Percentiles rank a stretch among this genome's conserved stretches.
Conservation (phyloP, 2,329 filamentous ascomycete species). For the Claviceps sp. region DNA sequence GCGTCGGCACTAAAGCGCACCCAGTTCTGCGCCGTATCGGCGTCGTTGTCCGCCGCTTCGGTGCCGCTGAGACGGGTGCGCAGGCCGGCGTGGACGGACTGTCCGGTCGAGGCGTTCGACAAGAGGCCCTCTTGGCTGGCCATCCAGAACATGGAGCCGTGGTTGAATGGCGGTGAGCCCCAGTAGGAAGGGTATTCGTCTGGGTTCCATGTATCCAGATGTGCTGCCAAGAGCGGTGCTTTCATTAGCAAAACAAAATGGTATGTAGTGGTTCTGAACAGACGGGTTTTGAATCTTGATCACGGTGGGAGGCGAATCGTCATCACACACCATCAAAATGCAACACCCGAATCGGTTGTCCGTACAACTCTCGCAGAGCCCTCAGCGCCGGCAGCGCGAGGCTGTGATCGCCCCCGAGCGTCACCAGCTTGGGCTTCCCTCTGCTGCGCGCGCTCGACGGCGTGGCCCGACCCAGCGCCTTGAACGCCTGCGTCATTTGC, state of each 20-base stretch:
- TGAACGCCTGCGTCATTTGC: constrained; percentile 75
- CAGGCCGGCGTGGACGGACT: constrained; percentile 68
- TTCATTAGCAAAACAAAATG: too few species aligned
- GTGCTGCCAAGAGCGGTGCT: constrained; percentile 21
- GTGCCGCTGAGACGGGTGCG: constrained; percentile 59
- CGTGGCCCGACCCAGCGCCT: constrained; percentile 43
- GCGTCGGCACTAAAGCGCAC: constrained; percentile 68
- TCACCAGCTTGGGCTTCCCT: constrained; percentile 44
- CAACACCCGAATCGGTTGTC: constrained; percentile 51
- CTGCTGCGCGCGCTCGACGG: constrained; percentile 21
- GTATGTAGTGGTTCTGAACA: too few species aligned
- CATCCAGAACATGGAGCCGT: constrained; percentile 87
- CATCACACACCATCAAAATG: constrained; percentile 49
- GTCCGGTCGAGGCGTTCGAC: constrained; percentile 53
- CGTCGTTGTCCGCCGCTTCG: constrained; percentile 54
- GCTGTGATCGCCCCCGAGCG: constrained; percentile 61
- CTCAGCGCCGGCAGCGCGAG: constrained; percentile 56
- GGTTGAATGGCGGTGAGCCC: constrained; percentile 56
- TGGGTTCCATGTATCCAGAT: constrained; percentile 79
- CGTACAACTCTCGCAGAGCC: constrained; percentile 48
- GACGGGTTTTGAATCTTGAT: too few species aligned
- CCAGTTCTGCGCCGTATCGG: constrained; percentile 66
- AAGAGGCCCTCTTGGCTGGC: constrained; percentile 71
- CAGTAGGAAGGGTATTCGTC: constrained; percentile 68
- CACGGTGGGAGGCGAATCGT: too few species aligned